phyloP scores from a whole-genome alignment of 495 filamentous ascomycete species.

The Penicillium pulvis region DNA sequence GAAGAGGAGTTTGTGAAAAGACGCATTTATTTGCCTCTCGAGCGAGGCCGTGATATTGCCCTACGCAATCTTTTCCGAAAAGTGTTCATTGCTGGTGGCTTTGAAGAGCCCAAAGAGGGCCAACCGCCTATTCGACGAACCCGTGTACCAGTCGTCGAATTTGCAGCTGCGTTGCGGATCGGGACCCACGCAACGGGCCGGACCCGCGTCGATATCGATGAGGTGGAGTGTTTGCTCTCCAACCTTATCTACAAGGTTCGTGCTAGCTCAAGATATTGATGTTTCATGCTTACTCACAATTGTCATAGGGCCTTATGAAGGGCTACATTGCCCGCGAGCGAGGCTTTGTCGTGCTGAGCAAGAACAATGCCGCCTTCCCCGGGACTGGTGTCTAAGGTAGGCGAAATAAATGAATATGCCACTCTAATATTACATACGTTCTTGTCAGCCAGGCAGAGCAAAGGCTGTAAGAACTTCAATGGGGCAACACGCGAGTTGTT shows the following conservation, averaged over 20 bases:
- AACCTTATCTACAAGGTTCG: constrained; percentile 96
- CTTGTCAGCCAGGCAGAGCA: neutral
- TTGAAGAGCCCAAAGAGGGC: constrained; percentile 69
- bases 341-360: constrained; percentile 87
- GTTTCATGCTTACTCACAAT: neutral
- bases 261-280: neutral
- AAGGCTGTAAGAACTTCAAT: neutral
- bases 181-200: constrained; percentile 55
- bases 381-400: constrained; percentile 78
- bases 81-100: constrained; percentile 81
- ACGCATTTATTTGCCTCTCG: constrained; percentile 93
- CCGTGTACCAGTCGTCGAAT: constrained; percentile 78
- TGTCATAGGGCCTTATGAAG: constrained; percentile 82
- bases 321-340: constrained; percentile 93
- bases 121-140: constrained; percentile 66
- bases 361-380: constrained; percentile 80
- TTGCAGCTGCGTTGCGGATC: constrained; percentile 64
- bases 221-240: constrained; percentile 92
- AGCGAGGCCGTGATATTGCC: constrained; percentile 87
- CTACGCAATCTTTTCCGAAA: constrained; percentile 88
- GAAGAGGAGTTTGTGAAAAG: constrained; percentile 89
- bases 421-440: neutral
- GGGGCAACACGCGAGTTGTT: neutral
- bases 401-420: neutral
- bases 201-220: constrained; percentile 76